Percentiles rank a stretch among this genome's conserved stretches.
These are phyloP conservation scores for Fusarium brevicatenulatum DNA, from an alignment of 2,329 filamentous ascomycete genomes.

Conservation along the genomic window DNA sequence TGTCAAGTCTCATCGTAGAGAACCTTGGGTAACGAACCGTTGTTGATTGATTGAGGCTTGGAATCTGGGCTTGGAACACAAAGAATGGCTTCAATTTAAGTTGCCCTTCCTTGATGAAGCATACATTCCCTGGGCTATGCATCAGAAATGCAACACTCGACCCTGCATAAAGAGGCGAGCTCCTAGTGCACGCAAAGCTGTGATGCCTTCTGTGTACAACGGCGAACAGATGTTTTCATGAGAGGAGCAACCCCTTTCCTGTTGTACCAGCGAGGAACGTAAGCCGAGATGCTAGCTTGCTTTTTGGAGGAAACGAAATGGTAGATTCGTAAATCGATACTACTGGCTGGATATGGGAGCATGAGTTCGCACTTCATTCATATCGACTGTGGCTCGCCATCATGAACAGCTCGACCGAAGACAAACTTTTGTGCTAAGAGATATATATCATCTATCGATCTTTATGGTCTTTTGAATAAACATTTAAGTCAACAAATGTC, in stretches of 20 bases:
- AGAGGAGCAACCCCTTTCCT: not conserved
- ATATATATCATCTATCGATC: not conserved
- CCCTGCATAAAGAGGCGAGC: conserved; percentile 1
- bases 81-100: not conserved
- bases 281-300: not conserved
- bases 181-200: not conserved
- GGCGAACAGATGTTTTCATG: conserved; percentile 3
- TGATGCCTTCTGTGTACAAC: not conserved
- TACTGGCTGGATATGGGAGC: not conserved
- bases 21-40: not conserved
- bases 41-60: not conserved
- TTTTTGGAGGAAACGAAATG: not conserved
- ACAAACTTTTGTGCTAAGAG: not conserved
- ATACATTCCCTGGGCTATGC: not conserved
- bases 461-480: not conserved
- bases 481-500: not conserved
- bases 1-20: not conserved
- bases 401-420: not conserved
- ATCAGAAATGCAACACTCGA: not conserved
- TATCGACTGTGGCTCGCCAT: not conserved
- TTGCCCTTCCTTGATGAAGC: not conserved
- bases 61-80: not conserved
- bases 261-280: not conserved
- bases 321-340: not conserved
- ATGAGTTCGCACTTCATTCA: not conserved